Evolutionary conservation across 192 early-diverging fungal genomes (phyloP).

Genomic region (Linnemannia zychae): DNA sequence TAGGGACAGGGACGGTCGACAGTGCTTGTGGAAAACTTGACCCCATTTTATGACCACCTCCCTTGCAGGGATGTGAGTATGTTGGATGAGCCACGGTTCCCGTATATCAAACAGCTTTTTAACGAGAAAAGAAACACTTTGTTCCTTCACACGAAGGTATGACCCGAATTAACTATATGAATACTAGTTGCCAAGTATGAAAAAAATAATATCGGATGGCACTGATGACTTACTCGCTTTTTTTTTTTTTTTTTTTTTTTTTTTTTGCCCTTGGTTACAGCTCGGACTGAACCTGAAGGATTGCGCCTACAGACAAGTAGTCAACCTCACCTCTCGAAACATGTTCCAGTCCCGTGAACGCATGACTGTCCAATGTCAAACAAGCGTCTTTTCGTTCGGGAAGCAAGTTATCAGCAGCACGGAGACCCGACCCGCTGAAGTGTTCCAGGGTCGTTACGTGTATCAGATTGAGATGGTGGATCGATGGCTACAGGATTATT

Average conservation of each 20-base stretch:
- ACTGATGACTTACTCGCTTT: neutral
- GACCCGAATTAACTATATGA: neutral
- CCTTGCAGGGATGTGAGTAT: slow-evolving; percentile 26
- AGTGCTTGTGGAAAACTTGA: slow-evolving; percentile 14
- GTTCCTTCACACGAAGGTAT: slow-evolving; percentile 28
- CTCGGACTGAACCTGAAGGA: slow-evolving; percentile 32
- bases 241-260: neutral
- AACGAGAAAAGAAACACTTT: slow-evolving; percentile 17
- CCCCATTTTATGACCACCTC: slow-evolving; percentile 26
- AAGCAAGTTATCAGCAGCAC: slow-evolving; percentile 54
- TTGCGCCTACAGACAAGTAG: neutral
- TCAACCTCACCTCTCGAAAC: slow-evolving; percentile 20
- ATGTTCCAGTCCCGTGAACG: slow-evolving; percentile 59
- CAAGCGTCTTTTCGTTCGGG: slow-evolving; percentile 64
- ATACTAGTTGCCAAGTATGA: neutral
- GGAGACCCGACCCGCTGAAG: slow-evolving; percentile 61
- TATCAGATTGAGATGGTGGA: slow-evolving; percentile 64
- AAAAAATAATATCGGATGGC: too few relatives aligned
- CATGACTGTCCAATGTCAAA: slow-evolving; percentile 60
- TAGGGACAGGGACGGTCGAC: slow-evolving; percentile 8
- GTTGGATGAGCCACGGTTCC: slow-evolving; percentile 27
- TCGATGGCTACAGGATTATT: slow-evolving; percentile 49
- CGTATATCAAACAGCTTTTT: slow-evolving; percentile 9
- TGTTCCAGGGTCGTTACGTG: slow-evolving; percentile 53
- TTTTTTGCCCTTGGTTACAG: neutral